A percentile compares a stretch with the other conserved stretches of the same genome.
Conservation (phyloP, 2,329 filamentous ascomycete genomes). For the Graphilbum ipis-grandicollis region DNA sequence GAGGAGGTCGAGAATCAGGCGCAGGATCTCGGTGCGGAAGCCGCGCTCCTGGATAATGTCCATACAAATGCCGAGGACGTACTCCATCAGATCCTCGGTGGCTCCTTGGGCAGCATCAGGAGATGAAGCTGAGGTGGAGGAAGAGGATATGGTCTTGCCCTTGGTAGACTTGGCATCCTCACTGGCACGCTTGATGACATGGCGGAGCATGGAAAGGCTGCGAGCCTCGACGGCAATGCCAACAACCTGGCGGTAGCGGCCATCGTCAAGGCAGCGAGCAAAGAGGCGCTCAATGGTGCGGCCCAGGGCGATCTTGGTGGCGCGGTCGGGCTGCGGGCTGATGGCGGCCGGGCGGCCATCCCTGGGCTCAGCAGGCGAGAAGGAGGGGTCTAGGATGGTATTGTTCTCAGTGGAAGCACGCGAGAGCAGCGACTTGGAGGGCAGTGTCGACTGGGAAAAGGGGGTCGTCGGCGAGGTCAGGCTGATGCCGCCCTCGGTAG, state of each 20-base stretch:
- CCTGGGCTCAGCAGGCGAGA: slow-evolving; percentile 33
- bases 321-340: slow-evolving; percentile 47
- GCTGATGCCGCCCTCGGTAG: slow-evolving; percentile 48
- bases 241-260: slow-evolving; percentile 86
- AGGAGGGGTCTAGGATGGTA: slow-evolving; percentile 40
- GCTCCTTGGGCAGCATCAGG: slow-evolving; percentile 21
- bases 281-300: slow-evolving; percentile 78
- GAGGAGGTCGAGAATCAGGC: slow-evolving; percentile 84
- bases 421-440: slow-evolving; percentile 89
- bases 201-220: slow-evolving; percentile 71
- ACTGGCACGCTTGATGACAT: slow-evolving; percentile 76
- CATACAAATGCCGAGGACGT: slow-evolving; percentile 91
- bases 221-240: slow-evolving; percentile 93
- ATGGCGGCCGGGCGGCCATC: slow-evolving; percentile 40
- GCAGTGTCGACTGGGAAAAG: slow-evolving; percentile 84
- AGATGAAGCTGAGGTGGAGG: slow-evolving; percentile 18
- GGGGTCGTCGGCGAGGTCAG: slow-evolving; percentile 81
- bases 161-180: slow-evolving; percentile 63
- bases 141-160: slow-evolving; percentile 29
- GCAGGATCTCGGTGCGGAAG: slow-evolving; percentile 68
- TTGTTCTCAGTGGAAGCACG: slow-evolving; percentile 49
- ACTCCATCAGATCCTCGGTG: slow-evolving; percentile 91
- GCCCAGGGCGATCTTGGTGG: slow-evolving; percentile 66
- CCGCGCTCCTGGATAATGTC: slow-evolving; percentile 88
- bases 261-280: slow-evolving; percentile 70